Evolutionary conservation across 257 asterid genomes (phyloP).

Genomic region (Echites panduratus): DNA sequence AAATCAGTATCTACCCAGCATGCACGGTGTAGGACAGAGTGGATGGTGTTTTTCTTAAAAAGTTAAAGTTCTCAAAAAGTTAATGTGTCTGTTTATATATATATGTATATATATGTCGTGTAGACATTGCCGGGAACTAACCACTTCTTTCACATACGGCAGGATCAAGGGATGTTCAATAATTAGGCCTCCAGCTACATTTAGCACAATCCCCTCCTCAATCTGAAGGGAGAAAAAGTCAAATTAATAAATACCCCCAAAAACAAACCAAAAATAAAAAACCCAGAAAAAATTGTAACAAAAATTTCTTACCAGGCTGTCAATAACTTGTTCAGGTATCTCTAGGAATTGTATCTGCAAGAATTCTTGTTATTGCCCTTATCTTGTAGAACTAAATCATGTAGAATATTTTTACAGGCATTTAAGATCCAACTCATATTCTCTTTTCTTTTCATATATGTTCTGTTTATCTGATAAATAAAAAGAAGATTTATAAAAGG

Average conservation of each 20-base stretch:
- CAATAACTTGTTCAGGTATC: slow-evolving; percentile 68
- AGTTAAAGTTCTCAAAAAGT: too few relatives aligned
- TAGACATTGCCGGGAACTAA: slow-evolving; percentile 22
- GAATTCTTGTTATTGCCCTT: neutral
- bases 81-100: too few relatives aligned
- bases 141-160: slow-evolving; percentile 83
- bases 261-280: neutral
- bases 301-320: slow-evolving; percentile 54
- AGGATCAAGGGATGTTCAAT: slow-evolving; percentile 81
- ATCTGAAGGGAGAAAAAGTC: slow-evolving; percentile 37
- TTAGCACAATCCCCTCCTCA: slow-evolving; percentile 69
- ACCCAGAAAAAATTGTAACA: neutral
- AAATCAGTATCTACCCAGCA: too few relatives aligned
- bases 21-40: too few relatives aligned
- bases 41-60: too few relatives aligned
- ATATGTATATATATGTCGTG: neutral
- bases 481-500: neutral
- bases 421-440: neutral
- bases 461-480: neutral
- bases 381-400: neutral
- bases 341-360: slow-evolving; percentile 84
- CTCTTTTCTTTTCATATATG: too few relatives aligned
- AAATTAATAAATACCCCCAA: neutral
- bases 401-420: neutral
- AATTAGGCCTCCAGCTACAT: slow-evolving; percentile 92